Conservation (phyloP, 1,284 basidiomycete species). For the Ustilago bromivora region DNA sequence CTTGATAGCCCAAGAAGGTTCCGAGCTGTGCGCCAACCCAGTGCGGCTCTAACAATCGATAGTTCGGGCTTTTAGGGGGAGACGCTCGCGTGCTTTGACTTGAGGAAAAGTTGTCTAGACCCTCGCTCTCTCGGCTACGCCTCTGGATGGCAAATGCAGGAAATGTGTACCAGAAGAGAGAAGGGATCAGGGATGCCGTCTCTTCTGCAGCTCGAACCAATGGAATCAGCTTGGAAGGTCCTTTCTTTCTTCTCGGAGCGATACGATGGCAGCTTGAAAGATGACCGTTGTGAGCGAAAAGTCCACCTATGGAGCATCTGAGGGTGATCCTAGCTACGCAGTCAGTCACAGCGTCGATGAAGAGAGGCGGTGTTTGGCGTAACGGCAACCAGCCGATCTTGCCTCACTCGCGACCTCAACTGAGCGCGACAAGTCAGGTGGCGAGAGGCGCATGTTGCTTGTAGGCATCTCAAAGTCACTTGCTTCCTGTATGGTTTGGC, state of each 20-base stretch:
- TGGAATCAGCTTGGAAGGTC: neutral
- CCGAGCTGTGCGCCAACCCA: neutral
- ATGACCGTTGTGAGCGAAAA: too few species aligned
- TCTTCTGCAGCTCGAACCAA: neutral
- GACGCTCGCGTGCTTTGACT: constrained; percentile 8
- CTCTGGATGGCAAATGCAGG: neutral
- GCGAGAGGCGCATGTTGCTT: too few species aligned
- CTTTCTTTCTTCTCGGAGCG: neutral
- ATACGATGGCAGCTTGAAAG: neutral
- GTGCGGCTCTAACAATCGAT: neutral
- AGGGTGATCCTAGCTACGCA: too few species aligned
- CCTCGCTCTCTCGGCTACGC: constrained; percentile 7
- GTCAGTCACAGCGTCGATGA: too few species aligned
- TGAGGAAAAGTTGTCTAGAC: constrained; percentile 1
- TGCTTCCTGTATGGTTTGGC: too few species aligned
- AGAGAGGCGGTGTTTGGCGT: too few species aligned
- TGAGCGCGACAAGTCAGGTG: too few species aligned
- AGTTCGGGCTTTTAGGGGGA: too few species aligned
- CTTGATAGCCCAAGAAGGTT: neutral
- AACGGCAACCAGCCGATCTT: too few species aligned
- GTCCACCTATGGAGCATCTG: too few species aligned
- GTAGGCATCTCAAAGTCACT: too few species aligned
- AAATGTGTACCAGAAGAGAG: neutral
- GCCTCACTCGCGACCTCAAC: too few species aligned
- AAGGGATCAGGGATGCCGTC: neutral